phyloP scores from a whole-genome alignment of 495 filamentous ascomycete genomes.

The Oidiodendron maius region DNA sequence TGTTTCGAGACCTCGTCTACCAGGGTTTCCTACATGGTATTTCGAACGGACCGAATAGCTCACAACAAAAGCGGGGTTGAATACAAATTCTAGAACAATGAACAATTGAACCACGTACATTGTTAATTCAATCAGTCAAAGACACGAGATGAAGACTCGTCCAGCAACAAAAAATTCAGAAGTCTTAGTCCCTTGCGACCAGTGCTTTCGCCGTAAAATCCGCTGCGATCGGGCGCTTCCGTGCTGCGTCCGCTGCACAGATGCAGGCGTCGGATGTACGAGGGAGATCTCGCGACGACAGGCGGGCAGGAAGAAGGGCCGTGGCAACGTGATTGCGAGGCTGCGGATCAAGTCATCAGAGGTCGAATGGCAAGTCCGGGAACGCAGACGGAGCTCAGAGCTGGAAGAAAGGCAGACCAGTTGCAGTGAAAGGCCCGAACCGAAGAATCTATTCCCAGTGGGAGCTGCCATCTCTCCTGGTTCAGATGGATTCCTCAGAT shows the following conservation, averaged over 20 bases:
- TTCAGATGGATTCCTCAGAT: not conserved
- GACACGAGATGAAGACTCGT: no score
- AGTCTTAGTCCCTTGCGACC: slow-evolving; percentile 5
- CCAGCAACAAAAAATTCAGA: no score
- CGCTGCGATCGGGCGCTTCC: slow-evolving; percentile 2
- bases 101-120: no score
- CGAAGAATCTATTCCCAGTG: not conserved
- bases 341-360: not conserved
- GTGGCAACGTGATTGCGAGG: not conserved
- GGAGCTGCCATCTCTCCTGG: not conserved
- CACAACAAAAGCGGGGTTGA: no score
- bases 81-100: no score
- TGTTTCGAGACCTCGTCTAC: no score
- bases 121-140: no score
- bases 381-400: not conserved
- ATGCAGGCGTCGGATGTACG: not conserved
- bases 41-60: no score
- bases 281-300: not conserved
- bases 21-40: no score
- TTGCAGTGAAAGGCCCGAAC: not conserved
- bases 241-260: slow-evolving; percentile 3
- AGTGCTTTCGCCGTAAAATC: slow-evolving; percentile 1
- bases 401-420: not conserved
- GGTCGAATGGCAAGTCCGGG: not conserved
- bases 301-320: slow-evolving; percentile 5